Evolutionary conservation across 768 basidiomycete genomes (phyloP).

Genomic region (Dendrothele bispora): DNA sequence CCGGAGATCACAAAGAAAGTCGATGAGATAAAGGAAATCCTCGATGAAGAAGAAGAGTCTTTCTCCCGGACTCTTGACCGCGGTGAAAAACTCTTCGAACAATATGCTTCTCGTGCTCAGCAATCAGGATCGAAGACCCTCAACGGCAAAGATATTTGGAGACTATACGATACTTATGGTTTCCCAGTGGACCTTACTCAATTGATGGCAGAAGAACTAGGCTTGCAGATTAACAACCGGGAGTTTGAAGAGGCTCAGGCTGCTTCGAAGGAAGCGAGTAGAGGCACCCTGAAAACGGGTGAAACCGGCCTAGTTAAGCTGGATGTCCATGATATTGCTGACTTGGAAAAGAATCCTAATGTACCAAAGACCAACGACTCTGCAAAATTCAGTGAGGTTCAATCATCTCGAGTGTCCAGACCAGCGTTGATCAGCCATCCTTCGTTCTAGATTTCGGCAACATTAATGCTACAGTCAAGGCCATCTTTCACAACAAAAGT

Average conservation of each 20-base stretch:
- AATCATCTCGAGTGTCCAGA: not conserved
- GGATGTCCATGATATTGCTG: slow-evolving; percentile 92
- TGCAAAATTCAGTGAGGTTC: slow-evolving; percentile 79
- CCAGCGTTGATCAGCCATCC: not conserved
- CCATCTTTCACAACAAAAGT: slow-evolving; percentile 79
- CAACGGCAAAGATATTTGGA: slow-evolving; percentile 93
- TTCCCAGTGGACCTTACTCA: slow-evolving; percentile 97
- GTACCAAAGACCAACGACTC: slow-evolving; percentile 94
- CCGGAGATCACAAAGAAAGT: slow-evolving; percentile 87
- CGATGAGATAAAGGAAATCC: slow-evolving; percentile 87
- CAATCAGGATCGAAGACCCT: slow-evolving; percentile 65
- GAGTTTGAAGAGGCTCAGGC: slow-evolving; percentile 91
- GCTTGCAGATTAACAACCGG: slow-evolving; percentile 77
- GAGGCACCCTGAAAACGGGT: slow-evolving; percentile 74
- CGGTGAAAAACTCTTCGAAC: slow-evolving; percentile 93
- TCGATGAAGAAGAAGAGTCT: slow-evolving; percentile 96
- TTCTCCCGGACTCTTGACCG: slow-evolving; percentile 97
- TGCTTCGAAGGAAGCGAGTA: slow-evolving; percentile 88
- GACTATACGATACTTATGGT: slow-evolving; percentile 96
- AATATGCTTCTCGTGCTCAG: slow-evolving; percentile 72
- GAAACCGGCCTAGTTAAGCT: slow-evolving; percentile 75
- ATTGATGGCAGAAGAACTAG: slow-evolving; percentile 95
- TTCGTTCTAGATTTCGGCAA: slow-evolving; percentile 66
- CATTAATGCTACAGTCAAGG: slow-evolving; percentile 71
- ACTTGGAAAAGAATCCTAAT: slow-evolving; percentile 70